Evolutionary conservation across 148 eudicot genomes (phyloP), one percentile per base, ranked within the genome.

Genomic region (Camellia lanceoleosa): DNA sequence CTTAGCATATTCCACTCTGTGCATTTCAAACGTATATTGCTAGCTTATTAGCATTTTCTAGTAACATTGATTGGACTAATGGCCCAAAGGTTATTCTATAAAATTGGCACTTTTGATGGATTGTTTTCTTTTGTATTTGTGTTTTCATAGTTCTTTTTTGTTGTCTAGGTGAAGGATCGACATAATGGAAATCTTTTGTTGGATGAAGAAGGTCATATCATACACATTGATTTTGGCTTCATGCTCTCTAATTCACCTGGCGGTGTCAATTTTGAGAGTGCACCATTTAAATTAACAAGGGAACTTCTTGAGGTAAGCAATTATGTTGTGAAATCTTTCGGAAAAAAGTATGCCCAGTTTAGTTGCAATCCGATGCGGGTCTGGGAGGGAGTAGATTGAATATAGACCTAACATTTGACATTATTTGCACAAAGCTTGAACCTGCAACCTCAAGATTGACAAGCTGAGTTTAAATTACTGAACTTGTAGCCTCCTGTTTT

Each of bases 201-300:
- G 88, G 99, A 97, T 85, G 99, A 97, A 81, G 99, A 97, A 79
- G 99, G 99, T 58, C 98, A 94, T 87, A 94, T 97, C 61, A 94
- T 97, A 83, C 99, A 97, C 88, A 97, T 97, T 74, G 99, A 97
- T 83, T 97, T 94, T 79, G 99, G 99, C 14, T 97, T 97, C 87
- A 94, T 97, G 99, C 93, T 97, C 64, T 97, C 99, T 13, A 97
- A 97, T 85, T 97, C 99, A 61, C 99, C 99, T 51, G 99, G 98
- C 15, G 99, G 99, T 77, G 99, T 97, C 61, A 97, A 94, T 89
- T 97, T 97, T 87, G 99, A 97, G 89, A 97, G 99, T 87, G 99
- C 99, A 20, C 99, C 99, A 59, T 97, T 97, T 82, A 94, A 97
- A 80, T 87, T 97, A 86, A 97, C 99, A 55, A 93, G 99, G 81